phyloP scores from a whole-genome alignment of 306 rosid species.

The Vachellia collinsii region DNA sequence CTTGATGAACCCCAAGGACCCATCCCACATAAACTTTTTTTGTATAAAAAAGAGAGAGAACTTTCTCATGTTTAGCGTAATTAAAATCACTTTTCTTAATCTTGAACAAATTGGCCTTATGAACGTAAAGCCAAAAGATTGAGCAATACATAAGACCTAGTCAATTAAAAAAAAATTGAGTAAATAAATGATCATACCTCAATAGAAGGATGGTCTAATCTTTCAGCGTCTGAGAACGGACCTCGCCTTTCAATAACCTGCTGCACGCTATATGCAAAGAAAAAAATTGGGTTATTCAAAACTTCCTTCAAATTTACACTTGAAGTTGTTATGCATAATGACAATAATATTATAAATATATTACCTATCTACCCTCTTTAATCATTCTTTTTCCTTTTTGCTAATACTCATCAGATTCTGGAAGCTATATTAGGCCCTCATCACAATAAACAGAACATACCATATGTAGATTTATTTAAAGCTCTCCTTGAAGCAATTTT shows the following conservation, averaged over 20 bases:
- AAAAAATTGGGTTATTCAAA: neutral
- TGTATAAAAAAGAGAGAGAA: too few species aligned
- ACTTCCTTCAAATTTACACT: neutral
- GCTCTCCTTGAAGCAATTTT: neutral
- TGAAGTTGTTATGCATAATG: neutral
- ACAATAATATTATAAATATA: neutral
- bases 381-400: neutral
- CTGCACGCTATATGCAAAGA: neutral
- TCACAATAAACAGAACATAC: neutral
- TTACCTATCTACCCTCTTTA: neutral
- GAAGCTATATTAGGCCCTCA: neutral
- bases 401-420: neutral
- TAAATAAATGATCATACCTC: neutral
- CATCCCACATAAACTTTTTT: too few species aligned
- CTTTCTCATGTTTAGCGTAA: neutral
- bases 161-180: neutral
- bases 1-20: too few species aligned
- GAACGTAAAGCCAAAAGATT: neutral
- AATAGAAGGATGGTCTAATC: neutral
- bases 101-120: too few species aligned
- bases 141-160: neutral
- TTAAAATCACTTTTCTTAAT: too few species aligned
- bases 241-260: neutral
- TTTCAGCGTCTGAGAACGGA: neutral
- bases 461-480: neutral